Conservation (phyloP, 2,329 filamentous ascomycete species). For the Trichoderma polysporum region DNA sequence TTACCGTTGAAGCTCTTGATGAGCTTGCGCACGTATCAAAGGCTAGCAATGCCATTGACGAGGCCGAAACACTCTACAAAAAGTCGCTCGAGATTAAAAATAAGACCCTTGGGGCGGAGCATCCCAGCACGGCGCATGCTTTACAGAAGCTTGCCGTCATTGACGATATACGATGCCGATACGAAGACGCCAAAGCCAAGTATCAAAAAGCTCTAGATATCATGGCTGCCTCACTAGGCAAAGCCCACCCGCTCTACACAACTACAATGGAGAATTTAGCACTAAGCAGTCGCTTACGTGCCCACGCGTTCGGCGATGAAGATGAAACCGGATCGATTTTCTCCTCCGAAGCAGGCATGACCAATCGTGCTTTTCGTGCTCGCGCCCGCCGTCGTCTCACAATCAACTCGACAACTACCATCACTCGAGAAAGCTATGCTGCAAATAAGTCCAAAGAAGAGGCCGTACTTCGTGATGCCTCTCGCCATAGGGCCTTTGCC, state of each 20-base stretch:
- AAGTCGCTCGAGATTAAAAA: conserved; percentile 30
- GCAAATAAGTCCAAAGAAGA: conserved; percentile 17
- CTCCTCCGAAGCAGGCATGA: not conserved
- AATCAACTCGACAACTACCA: not conserved
- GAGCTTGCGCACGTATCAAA: conserved; percentile 29
- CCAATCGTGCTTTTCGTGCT: not conserved
- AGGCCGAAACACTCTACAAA: conserved; percentile 30
- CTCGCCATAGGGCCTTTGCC: conserved; percentile 23
- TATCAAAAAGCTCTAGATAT: conserved; percentile 28
- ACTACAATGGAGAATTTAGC: conserved; percentile 29
- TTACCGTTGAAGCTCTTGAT: conserved; percentile 32
- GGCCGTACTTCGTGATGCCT: conserved; percentile 21
- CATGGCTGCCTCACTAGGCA: conserved; percentile 26
- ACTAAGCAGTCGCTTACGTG: conserved; percentile 25
- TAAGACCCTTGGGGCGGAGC: conserved; percentile 26
- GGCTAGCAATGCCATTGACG: conserved; percentile 29
- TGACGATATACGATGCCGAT: conserved; percentile 27
- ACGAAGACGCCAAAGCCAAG: conserved; percentile 26
- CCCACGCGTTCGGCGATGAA: conserved; percentile 20
- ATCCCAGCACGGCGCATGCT: conserved; percentile 27
- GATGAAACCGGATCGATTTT: not conserved
- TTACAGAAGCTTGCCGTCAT: conserved; percentile 31
- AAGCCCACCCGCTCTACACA: conserved; percentile 28
- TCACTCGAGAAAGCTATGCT: not conserved
- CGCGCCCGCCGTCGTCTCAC: conserved; percentile 9